Evolutionary conservation across 2,329 filamentous ascomycete genomes (phyloP).

Genomic region (Talaromyces pinophilus): DNA sequence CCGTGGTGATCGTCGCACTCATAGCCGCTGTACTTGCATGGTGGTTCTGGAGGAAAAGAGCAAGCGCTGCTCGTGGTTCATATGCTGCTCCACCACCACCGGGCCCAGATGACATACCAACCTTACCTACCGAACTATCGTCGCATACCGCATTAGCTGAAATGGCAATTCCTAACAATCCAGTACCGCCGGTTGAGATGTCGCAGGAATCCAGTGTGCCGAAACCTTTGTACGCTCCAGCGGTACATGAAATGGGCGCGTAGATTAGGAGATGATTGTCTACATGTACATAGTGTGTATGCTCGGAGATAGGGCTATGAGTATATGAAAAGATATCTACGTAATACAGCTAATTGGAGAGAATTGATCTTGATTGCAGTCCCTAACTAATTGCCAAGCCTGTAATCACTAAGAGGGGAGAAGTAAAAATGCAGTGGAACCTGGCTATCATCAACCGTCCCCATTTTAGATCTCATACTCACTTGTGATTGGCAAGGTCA

Average conservation of each 20-base stretch:
- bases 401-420: background rate
- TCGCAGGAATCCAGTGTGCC: background rate
- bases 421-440: background rate
- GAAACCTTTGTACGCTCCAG: background rate
- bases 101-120: background rate
- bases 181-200: background rate
- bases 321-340: background rate
- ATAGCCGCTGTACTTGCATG: background rate
- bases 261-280: background rate
- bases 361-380: background rate
- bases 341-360: background rate
- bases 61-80: background rate
- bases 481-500: no score
- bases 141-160: background rate
- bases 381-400: background rate
- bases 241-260: background rate
- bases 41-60: background rate
- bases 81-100: background rate
- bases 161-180: background rate
- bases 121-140: background rate
- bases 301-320: background rate
- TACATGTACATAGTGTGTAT: background rate
- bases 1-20: background rate
- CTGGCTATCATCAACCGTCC: no score
- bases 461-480: no score